Evolutionary conservation across 106 monocot species (phyloP), one percentile per base, ranked within the genome.

Genomic region (Phalaenopsis equestris): DNA sequence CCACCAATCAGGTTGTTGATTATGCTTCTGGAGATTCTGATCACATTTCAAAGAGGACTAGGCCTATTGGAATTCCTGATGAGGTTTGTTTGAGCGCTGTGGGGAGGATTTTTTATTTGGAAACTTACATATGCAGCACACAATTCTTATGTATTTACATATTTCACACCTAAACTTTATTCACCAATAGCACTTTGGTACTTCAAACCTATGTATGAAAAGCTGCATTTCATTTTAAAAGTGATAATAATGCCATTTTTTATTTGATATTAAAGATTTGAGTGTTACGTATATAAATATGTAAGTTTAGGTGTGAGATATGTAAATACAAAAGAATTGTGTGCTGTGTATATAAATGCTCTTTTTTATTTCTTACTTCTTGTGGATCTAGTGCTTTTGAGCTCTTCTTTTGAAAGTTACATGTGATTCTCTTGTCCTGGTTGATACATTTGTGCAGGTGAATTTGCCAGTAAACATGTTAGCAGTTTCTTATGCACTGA

Each of bases 1-100:
- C 85, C 41, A 65, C 43, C 17, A 91, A 88, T 72, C 80, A 87
- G 75, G 80, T 75, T 55, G 47, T 85, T 38, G 90, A 91, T 77
- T 93, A 96, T 56, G 89, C 81, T 65, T 86, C 89, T 56, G 90
- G 80, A 67, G 95, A 89, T 87, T 89, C 92, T 84, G 95, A 93
- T 75, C 91, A 87, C 80, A 78, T 91, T 55, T 42, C 84, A 30
- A 91, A 89, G 78, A 81, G 95, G 77, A 76, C 85, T 73, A 85
- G 91, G 49, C 88, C 93, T 48, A 84, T 87, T 79, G 88, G 88
- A 12, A 84, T 91, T 48, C 47, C 75, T 75, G 88, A 93, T 55
- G 91, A 96, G 91, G 95, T 95, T 84, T 72, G 73, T 18, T 73
- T 18, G 42, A 42, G 38, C 18, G 8, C 42, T 36, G 8, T 42